These are phyloP conservation scores for Agroathelia rolfsii DNA, from an alignment of 1,284 basidiomycete genomes.

Conservation along the genomic window DNA sequence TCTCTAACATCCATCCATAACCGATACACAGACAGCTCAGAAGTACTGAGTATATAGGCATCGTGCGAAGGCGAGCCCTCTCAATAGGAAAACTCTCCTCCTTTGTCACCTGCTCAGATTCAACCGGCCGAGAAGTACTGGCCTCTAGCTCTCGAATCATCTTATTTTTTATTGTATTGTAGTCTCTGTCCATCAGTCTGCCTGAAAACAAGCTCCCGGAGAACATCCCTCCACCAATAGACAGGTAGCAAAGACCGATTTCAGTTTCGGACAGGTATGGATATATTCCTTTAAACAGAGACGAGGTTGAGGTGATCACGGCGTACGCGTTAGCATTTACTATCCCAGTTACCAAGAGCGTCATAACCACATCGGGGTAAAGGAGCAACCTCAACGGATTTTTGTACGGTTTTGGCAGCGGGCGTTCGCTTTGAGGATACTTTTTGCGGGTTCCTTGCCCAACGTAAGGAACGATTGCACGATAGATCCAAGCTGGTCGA, in stretches of 20 bases:
- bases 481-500: conserved; percentile 21
- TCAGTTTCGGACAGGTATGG: conserved; percentile 32
- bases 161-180: conserved; percentile 19
- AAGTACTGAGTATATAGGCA: conserved; percentile 22
- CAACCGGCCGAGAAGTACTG: conserved; percentile 18
- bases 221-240: conserved; percentile 32
- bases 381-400: conserved; percentile 32
- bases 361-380: conserved; percentile 28
- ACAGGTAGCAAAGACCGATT: conserved; percentile 40
- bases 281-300: conserved; percentile 31
- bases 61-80: conserved; percentile 20
- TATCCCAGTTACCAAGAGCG: conserved; percentile 30
- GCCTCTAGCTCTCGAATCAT: conserved; percentile 14
- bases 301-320: conserved; percentile 34
- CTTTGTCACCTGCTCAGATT: conserved; percentile 16
- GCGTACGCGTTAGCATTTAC: conserved; percentile 35
- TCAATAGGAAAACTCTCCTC: conserved; percentile 18
- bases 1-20: conserved; percentile 33
- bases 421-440: conserved; percentile 12
- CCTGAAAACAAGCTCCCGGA: conserved; percentile 24
- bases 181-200: conserved; percentile 26
- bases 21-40: conserved; percentile 21
- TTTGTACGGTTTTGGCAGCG: conserved; percentile 21
- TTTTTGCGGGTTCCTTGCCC: conserved; percentile 16
- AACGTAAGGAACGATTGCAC: conserved; percentile 27